Evolutionary conservation across 306 rosid genomes (phyloP).

Genomic region (Alnus glutinosa): DNA sequence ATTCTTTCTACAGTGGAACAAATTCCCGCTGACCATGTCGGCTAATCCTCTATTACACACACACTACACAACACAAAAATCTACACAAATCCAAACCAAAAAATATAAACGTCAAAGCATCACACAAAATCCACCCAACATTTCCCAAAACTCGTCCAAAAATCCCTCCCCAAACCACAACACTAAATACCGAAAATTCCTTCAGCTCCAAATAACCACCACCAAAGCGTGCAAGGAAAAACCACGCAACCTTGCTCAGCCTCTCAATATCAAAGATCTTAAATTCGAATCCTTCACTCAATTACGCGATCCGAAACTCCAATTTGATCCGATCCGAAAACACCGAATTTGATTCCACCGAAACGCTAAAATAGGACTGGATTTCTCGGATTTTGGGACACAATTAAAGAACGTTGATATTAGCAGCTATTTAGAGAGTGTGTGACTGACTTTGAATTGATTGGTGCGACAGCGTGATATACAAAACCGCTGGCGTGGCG

Average conservation of each 20-base stretch:
- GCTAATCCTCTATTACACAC: slow-evolving; percentile 19
- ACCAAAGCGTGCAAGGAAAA: slow-evolving; percentile 31
- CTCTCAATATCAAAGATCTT: slow-evolving; percentile 1
- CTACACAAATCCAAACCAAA: slow-evolving; percentile 2
- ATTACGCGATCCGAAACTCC: neutral
- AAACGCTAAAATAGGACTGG: slow-evolving; percentile 4
- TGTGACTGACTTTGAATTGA: neutral
- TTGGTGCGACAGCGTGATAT: slow-evolving; percentile 8
- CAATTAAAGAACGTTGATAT: neutral
- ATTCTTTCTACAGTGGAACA: slow-evolving; percentile 82
- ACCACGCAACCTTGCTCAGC: slow-evolving; percentile 1
- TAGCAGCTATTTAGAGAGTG: neutral
- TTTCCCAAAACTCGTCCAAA: slow-evolving; percentile 7
- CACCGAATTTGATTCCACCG: slow-evolving; percentile 22
- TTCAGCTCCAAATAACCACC: slow-evolving; percentile 18
- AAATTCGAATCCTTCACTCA: slow-evolving; percentile 3
- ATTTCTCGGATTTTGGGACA: slow-evolving; percentile 5
- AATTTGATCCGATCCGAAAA: slow-evolving; percentile 2
- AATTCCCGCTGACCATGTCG: slow-evolving; percentile 65
- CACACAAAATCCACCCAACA: slow-evolving; percentile 11
- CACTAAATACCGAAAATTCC: neutral
- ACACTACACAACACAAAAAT: slow-evolving; percentile 3
- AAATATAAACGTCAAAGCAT: neutral
- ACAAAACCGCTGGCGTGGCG: slow-evolving; percentile 7
- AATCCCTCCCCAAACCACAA: neutral